A percentile compares a stretch with the other conserved stretches of the same genome.
Evolutionary conservation across 805 yeast species (phyloP).

Genomic region (Kodamaea sagamina): DNA sequence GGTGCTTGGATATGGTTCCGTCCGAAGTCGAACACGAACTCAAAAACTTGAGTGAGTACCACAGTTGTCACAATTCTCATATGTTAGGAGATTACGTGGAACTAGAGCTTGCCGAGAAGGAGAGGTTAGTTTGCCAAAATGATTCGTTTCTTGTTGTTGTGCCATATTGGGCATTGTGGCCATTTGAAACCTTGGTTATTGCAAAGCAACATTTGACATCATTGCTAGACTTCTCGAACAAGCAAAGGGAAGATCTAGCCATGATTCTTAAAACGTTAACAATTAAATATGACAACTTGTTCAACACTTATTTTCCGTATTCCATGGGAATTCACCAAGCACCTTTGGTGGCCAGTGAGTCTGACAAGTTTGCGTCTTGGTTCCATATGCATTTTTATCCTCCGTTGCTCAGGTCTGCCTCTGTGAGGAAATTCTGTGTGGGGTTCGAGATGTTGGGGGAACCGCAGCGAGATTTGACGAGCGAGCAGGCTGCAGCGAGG

Average conservation of each 20-base stretch:
- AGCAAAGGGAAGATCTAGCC: constrained; percentile 58
- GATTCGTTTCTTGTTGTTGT: constrained; percentile 67
- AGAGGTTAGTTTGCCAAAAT: constrained; percentile 58
- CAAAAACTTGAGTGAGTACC: constrained; percentile 50
- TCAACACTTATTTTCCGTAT: constrained; percentile 70
- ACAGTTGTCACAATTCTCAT: constrained; percentile 42
- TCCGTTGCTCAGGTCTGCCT: constrained; percentile 71
- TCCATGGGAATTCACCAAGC: constrained; percentile 85
- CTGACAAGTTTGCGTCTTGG: constrained; percentile 46
- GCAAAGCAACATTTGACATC: constrained; percentile 57
- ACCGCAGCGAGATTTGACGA: constrained; percentile 69
- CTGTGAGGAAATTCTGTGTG: constrained; percentile 73
- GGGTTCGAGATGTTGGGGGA: constrained; percentile 71
- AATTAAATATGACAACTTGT: constrained; percentile 68
- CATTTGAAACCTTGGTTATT: constrained; percentile 68
- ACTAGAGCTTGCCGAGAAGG: constrained; percentile 51
- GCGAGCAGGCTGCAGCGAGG: constrained; percentile 61
- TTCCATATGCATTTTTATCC: constrained; percentile 81
- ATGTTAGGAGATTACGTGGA: constrained; percentile 63
- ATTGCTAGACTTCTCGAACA: constrained; percentile 46
- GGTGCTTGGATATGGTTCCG: constrained; percentile 69
- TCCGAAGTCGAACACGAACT: constrained; percentile 65
- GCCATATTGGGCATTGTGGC: constrained; percentile 86
- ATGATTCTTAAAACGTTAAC: constrained; percentile 53
- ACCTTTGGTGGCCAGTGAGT: constrained; percentile 49